A percentile compares a stretch with the other conserved stretches of the same genome.
These are phyloP conservation scores for Lyophyllum atratum DNA, from an alignment of 768 basidiomycete genomes.

Conservation along the genomic window DNA sequence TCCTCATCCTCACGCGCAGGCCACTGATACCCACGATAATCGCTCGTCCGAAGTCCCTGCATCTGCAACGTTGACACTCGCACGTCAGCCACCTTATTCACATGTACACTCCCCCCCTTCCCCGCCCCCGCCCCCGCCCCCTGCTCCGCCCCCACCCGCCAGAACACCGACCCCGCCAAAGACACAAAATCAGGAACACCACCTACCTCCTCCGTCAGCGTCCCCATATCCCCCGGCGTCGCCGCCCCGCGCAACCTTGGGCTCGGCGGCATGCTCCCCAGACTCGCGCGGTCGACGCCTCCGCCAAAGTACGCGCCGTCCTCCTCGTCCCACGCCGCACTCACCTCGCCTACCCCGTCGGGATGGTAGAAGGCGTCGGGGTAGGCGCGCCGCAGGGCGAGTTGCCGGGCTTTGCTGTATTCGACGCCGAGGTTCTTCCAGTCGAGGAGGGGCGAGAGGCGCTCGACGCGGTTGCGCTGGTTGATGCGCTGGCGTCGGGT, in stretches of 20 bases:
- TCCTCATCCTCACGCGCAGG: slow-evolving; percentile 77
- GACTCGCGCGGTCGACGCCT: slow-evolving; percentile 68
- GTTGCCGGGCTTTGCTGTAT: slow-evolving; percentile 92
- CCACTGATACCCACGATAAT: slow-evolving; percentile 76
- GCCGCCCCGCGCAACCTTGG: slow-evolving; percentile 84
- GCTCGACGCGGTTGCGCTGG: slow-evolving; percentile 96
- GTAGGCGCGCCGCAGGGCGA: slow-evolving; percentile 91
- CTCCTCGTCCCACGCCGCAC: slow-evolving; percentile 32
- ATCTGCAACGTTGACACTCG: slow-evolving; percentile 49
- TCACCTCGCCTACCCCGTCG: slow-evolving; percentile 36
- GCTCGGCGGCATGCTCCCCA: slow-evolving; percentile 83
- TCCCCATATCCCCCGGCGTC: slow-evolving; percentile 93
- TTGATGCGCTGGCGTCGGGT: slow-evolving; percentile 97
- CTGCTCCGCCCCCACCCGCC: background rate
- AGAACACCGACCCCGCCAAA: background rate
- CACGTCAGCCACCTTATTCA: background rate
- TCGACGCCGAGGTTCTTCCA: slow-evolving; percentile 99
- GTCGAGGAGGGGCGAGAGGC: slow-evolving; percentile 89
- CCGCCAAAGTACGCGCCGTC: slow-evolving; percentile 40
- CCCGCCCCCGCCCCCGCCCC: background rate
- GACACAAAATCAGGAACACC: background rate
- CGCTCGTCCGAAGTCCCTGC: slow-evolving; percentile 84
- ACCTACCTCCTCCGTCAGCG: slow-evolving; percentile 80
- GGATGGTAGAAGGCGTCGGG: slow-evolving; percentile 85
- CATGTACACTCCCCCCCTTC: background rate